Evolutionary conservation across 148 eudicot genomes (phyloP).

Genomic region (Limonium bicolor): DNA sequence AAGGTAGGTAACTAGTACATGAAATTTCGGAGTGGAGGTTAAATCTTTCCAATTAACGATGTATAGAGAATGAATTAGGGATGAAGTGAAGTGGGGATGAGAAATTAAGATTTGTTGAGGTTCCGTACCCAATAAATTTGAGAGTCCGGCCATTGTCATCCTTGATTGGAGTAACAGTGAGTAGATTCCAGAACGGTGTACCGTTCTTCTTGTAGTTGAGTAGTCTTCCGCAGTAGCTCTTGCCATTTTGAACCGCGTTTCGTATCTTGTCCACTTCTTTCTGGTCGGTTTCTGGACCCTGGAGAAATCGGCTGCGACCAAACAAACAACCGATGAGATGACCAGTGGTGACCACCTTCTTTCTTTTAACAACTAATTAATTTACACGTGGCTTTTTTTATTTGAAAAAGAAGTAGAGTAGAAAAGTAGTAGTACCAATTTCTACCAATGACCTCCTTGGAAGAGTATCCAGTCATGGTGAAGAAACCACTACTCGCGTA

Average conservation of each 20-base stretch:
- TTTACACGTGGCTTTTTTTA: no score
- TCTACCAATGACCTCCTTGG: conserved; percentile 70
- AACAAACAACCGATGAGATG: no score
- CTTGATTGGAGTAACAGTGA: conserved; percentile 81
- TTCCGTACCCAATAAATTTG: conserved; percentile 93
- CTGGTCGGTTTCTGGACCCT: conserved; percentile 83
- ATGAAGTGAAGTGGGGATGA: no score
- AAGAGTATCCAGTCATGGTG: conserved; percentile 84
- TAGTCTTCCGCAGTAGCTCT: conserved; percentile 86
- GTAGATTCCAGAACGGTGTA: conserved; percentile 96
- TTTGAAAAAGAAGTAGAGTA: no score
- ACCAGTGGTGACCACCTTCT: no score
- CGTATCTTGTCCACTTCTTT: conserved; percentile 76
- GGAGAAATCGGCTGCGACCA: conserved; percentile 84
- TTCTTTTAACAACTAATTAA: no score
- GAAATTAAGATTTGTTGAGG: no score
- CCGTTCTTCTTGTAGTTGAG: conserved; percentile 91
- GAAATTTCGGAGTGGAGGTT: no score
- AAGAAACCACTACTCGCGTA: conserved; percentile 95
- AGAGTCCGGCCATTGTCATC: conserved; percentile 66
- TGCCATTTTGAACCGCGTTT: conserved; percentile 51
- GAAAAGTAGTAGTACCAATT: conserved; percentile 79
- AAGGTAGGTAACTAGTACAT: no score
- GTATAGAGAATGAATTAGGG: no score
- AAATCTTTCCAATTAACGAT: no score